phyloP scores from a whole-genome alignment of 345 rosid species.

The Acer saccharum region DNA sequence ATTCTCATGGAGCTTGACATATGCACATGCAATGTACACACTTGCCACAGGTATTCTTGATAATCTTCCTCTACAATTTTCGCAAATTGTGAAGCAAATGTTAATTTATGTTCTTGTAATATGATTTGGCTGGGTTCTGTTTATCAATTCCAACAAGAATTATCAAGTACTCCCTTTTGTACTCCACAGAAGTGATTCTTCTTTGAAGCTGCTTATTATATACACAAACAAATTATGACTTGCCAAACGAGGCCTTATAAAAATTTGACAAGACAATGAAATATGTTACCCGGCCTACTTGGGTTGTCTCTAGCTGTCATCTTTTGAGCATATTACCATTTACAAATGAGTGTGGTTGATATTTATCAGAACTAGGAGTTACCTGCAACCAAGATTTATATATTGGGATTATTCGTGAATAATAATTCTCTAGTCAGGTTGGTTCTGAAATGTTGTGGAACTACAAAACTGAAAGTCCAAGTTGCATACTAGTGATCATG shows the following conservation, averaged over 20 bases:
- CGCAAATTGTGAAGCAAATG: background rate
- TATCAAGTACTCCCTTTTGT: background rate
- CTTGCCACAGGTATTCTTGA: background rate
- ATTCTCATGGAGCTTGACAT: background rate
- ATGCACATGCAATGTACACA: conserved; percentile 5
- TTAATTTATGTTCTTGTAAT: background rate
- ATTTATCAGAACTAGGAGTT: background rate
- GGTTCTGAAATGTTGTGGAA: no score
- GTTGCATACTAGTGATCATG: no score
- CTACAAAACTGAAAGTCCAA: no score
- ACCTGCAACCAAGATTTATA: no score
- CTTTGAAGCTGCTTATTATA: background rate
- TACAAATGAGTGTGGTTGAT: background rate
- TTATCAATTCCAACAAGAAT: background rate
- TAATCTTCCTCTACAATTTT: background rate
- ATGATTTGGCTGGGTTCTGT: background rate
- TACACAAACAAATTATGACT: background rate
- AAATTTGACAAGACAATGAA: background rate
- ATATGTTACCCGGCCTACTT: conserved; percentile 14
- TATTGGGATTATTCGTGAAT: no score
- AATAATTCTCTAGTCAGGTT: no score
- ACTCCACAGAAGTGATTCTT: background rate
- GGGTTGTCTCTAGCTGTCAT: conserved; percentile 11
- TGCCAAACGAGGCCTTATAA: background rate
- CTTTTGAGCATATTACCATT: background rate